These are phyloP conservation scores for Chaetomidium leptoderma DNA, from an alignment of 495 filamentous ascomycete genomes.

Conservation along the genomic window DNA sequence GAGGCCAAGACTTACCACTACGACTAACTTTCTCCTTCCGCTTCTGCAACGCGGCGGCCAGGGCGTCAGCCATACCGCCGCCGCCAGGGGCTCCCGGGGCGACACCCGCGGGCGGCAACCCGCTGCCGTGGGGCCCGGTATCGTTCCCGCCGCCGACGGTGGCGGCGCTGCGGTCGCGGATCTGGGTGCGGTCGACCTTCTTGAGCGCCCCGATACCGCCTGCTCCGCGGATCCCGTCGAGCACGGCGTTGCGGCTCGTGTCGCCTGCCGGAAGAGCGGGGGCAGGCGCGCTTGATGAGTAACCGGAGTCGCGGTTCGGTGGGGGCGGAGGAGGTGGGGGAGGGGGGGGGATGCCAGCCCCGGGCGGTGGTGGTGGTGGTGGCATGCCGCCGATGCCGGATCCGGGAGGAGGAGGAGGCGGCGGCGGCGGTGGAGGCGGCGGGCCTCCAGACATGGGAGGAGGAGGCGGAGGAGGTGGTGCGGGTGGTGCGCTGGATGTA, in stretches of 20 bases:
- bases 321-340: constrained; percentile 67
- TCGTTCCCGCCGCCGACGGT: constrained; percentile 52
- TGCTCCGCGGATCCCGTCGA: constrained; percentile 77
- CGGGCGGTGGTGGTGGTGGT: constrained; percentile 53
- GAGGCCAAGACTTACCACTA: constrained; percentile 72
- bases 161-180: constrained; percentile 75
- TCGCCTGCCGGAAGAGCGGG: constrained; percentile 50
- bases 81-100: constrained; percentile 45
- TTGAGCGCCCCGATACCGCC: constrained; percentile 70
- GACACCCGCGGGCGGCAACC: constrained; percentile 47
- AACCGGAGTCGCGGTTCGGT: constrained; percentile 60
- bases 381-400: constrained; percentile 39
- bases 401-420: constrained; percentile 41
- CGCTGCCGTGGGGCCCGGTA: constrained; percentile 54
- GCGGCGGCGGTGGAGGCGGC: constrained; percentile 41
- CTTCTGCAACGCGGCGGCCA: constrained; percentile 70
- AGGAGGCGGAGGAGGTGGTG: constrained; percentile 42
- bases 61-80: constrained; percentile 71
- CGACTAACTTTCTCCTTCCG: constrained; percentile 84
- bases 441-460: too few species aligned
- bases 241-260: constrained; percentile 56
- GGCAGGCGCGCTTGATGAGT: constrained; percentile 55
- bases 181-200: constrained; percentile 72
- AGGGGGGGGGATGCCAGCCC: constrained; percentile 47
- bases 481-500: constrained; percentile 28